Conservation (phyloP, 2,329 filamentous ascomycete genomes). For the Epicoccum nigrum region DNA sequence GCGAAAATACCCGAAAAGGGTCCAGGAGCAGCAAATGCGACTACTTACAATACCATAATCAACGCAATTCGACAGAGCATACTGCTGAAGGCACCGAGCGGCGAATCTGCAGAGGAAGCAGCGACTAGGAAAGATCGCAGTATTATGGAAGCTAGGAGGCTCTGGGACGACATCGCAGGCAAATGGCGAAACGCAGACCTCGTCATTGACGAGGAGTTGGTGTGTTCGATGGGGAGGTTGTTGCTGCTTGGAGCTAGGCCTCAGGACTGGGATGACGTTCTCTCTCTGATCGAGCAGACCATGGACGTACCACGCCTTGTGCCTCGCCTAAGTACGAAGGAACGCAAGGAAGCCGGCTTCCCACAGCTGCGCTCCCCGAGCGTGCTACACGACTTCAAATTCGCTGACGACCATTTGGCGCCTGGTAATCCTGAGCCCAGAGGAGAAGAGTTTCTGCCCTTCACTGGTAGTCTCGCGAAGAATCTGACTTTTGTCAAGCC, state of each 20-base stretch:
- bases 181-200: constrained; percentile 76
- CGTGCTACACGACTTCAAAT: constrained; percentile 31
- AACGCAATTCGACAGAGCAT: constrained; percentile 66
- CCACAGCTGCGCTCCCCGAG: constrained; percentile 46
- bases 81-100: constrained; percentile 31
- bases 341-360: constrained; percentile 32
- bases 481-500: constrained; percentile 54
- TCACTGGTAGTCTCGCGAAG: constrained; percentile 35
- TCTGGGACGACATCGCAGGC: constrained; percentile 82
- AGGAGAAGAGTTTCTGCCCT: constrained; percentile 42
- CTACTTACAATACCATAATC: constrained; percentile 84
- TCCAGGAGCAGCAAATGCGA: constrained; percentile 66
- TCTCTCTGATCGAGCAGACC: constrained; percentile 79
- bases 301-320: constrained; percentile 72
- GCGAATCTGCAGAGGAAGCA: constrained; percentile 36
- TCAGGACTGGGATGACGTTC: constrained; percentile 71
- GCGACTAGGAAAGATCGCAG: constrained; percentile 49
- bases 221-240: constrained; percentile 79
- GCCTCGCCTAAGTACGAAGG: constrained; percentile 44
- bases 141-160: constrained; percentile 69
- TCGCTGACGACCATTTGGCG: constrained; percentile 38
- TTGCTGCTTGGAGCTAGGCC: constrained; percentile 68
- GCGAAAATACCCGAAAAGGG: constrained; percentile 72
- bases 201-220: constrained; percentile 76
- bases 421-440: constrained; percentile 28